A percentile compares a stretch with the other conserved stretches of the same genome.
These are phyloP conservation scores for Chamaecrista fasciculata DNA, from an alignment of 306 rosid genomes.

Conservation along the genomic window DNA sequence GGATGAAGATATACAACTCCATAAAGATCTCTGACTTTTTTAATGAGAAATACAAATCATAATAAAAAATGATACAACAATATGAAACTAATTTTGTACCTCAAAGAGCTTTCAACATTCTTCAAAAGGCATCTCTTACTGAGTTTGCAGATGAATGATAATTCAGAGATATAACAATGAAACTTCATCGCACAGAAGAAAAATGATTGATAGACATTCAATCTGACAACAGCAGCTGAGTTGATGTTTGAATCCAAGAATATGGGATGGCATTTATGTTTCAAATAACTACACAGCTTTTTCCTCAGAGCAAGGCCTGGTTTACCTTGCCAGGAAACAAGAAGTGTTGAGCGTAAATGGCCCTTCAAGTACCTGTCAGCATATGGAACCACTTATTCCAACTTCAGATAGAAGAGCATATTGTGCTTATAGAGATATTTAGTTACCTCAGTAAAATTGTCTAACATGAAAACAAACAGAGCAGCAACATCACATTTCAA, in stretches of 20 bases:
- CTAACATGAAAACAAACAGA: background rate
- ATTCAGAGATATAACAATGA: conserved; percentile 61
- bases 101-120: conserved; percentile 53
- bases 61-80: conserved; percentile 19
- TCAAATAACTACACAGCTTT: conserved; percentile 61
- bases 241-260: conserved; percentile 85
- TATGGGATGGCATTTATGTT: conserved; percentile 85
- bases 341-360: conserved; percentile 67
- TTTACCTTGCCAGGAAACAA: conserved; percentile 73
- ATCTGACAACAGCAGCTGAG: conserved; percentile 76
- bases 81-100: conserved; percentile 43
- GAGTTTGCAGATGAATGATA: conserved; percentile 66
- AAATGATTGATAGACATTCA: conserved; percentile 70
- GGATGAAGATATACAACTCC: conserved; percentile 5
- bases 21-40: background rate
- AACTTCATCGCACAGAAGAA: conserved; percentile 85
- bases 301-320: conserved; percentile 51
- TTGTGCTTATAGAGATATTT: background rate
- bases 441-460: background rate
- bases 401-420: background rate
- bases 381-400: conserved; percentile 31
- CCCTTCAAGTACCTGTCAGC: conserved; percentile 63
- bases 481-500: background rate
- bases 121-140: conserved; percentile 24
- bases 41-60: conserved; percentile 12